Evolutionary conservation across 1,284 basidiomycete genomes (phyloP).

Genomic region (Cryptococcus hybrid): DNA sequence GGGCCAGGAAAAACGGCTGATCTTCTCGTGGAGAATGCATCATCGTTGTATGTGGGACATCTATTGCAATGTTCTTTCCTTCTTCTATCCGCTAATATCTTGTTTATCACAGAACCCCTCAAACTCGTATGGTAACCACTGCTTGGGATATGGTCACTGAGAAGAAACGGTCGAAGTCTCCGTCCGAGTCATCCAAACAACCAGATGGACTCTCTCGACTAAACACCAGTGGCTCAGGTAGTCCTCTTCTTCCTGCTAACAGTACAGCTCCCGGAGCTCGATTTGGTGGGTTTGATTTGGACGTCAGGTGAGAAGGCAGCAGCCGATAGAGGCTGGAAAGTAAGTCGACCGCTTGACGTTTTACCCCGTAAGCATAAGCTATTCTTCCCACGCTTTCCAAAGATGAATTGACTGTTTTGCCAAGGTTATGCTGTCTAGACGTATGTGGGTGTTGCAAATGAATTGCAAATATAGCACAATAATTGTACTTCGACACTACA

Average conservation of each 20-base stretch:
- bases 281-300: conserved; percentile 66
- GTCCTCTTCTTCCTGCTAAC: conserved; percentile 26
- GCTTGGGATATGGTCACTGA: conserved; percentile 39
- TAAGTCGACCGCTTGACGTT: conserved; percentile 36
- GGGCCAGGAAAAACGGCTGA: conserved; percentile 34
- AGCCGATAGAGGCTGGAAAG: conserved; percentile 57
- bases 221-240: conserved; percentile 18
- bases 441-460: too few species aligned
- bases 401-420: too few species aligned
- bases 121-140: conserved; percentile 40
- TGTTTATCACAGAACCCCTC: conserved; percentile 32
- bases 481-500: too few species aligned
- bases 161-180: background rate
- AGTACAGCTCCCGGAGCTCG: conserved; percentile 28
- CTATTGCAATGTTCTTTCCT: background rate
- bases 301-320: conserved; percentile 69
- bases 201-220: conserved; percentile 8
- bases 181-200: background rate
- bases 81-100: background rate
- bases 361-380: conserved; percentile 33
- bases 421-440: too few species aligned
- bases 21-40: conserved; percentile 50
- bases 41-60: conserved; percentile 32
- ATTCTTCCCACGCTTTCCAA: too few species aligned
- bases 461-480: too few species aligned